These are phyloP conservation scores for Entelexis sorbosivorans DNA, from an alignment of 1,139 yeast species.

Conservation along the genomic window DNA sequence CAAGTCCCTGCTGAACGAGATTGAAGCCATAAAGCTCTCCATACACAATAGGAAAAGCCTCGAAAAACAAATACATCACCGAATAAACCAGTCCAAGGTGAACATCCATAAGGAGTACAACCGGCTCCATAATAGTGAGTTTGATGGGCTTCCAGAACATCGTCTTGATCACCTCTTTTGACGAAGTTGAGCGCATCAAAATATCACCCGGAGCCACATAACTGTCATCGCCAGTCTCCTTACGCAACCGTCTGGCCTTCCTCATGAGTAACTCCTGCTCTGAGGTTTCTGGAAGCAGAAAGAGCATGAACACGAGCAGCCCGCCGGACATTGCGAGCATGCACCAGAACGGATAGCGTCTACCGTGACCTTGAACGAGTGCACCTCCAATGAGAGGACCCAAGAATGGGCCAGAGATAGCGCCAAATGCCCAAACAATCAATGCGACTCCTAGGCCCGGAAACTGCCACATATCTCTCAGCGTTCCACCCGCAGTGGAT, in stretches of 20 bases:
- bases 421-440: slow-evolving; percentile 44
- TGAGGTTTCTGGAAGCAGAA: slow-evolving; percentile 44
- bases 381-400: slow-evolving; percentile 65
- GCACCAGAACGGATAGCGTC: slow-evolving; percentile 40
- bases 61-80: slow-evolving; percentile 47
- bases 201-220: slow-evolving; percentile 25
- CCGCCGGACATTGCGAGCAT: slow-evolving; percentile 36
- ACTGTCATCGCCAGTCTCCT: slow-evolving; percentile 37
- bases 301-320: slow-evolving; percentile 30
- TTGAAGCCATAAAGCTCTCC: slow-evolving; percentile 39
- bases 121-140: slow-evolving; percentile 31
- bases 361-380: slow-evolving; percentile 29
- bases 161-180: slow-evolving; percentile 28
- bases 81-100: slow-evolving; percentile 48
- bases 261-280: slow-evolving; percentile 38
- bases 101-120: slow-evolving; percentile 31
- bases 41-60: slow-evolving; percentile 51
- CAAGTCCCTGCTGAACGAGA: slow-evolving; percentile 40
- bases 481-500: slow-evolving; percentile 79
- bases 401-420: slow-evolving; percentile 50
- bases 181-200: slow-evolving; percentile 1
- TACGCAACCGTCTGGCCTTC: slow-evolving; percentile 40
- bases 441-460: slow-evolving; percentile 22
- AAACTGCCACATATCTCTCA: slow-evolving; percentile 42
- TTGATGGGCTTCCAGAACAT: slow-evolving; percentile 40